Evolutionary conservation across 2,329 filamentous ascomycete genomes (phyloP), one percentile per base, ranked within the genome.

Genomic region (Alternaria sp.): DNA sequence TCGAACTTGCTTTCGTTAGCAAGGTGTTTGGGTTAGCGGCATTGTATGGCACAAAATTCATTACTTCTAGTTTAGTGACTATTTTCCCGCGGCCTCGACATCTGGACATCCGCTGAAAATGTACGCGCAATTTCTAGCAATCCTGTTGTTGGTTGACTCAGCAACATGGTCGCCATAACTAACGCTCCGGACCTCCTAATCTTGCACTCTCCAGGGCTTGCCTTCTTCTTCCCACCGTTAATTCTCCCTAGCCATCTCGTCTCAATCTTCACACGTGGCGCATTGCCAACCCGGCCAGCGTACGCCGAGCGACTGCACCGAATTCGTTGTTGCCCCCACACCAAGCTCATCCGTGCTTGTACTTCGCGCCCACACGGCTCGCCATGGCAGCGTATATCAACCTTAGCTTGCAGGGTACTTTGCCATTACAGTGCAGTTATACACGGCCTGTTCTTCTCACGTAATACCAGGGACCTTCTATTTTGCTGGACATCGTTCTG

Each of bases 21-120:
- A 60, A 58, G 60, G 58, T 64, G 63, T 66, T 54, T 61, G 51
- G 59, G 57, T 60, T 65, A 65, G 65, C 57, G 62, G 59, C 65
- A 65, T 67, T 60, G 55, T 60, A 40, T 54, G 54, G 46, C 40
- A 54, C 50, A 54, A 47, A 62, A 58, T 49, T 47, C 23, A 59
- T 59, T 36, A 47, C 28, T 54, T 54, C 11, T 52, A 12, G 19
- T 23, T 28, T 40, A 17, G 21, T 46, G 28, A 40, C 26, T 49
- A 11, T 21, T 10, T 17, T n/a, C 19, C 23, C 11, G 8, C 23
- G 19, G 36, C 36, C 9, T 40, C 36, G 36, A 40, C 36, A n/a
- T 36, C 32, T n/a, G 32, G 13, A 36, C 32, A 40, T 40, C n/a
- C 36, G 36, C 36, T 40, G 36, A 40, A 40, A 40, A 17, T 40